A percentile compares a stretch with the other conserved stretches of the same genome.
phyloP scores from a whole-genome alignment of 805 yeast species.

The Pichia exigua region DNA sequence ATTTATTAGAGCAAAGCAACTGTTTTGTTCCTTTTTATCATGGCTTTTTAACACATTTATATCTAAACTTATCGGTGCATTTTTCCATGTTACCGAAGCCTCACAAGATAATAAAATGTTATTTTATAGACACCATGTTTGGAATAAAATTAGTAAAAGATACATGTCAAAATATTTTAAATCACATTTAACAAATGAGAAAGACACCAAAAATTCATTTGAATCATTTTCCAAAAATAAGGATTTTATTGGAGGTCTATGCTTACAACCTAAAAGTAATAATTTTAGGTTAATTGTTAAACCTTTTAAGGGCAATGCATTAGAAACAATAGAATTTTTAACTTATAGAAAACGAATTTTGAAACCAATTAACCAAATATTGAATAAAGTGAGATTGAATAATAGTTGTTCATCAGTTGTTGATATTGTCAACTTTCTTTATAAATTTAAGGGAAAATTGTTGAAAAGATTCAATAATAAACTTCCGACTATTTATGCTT shows the following conservation, averaged over 20 bases:
- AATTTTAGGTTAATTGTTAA: slow-evolving; percentile 56
- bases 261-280: slow-evolving; percentile 52
- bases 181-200: slow-evolving; percentile 27
- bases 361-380: slow-evolving; percentile 35
- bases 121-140: slow-evolving; percentile 51
- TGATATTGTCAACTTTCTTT: slow-evolving; percentile 37
- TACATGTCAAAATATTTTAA: slow-evolving; percentile 38
- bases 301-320: slow-evolving; percentile 36
- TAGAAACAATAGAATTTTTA: slow-evolving; percentile 28
- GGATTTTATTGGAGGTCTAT: slow-evolving; percentile 33
- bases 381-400: slow-evolving; percentile 15
- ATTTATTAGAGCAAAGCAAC: slow-evolving; percentile 27
- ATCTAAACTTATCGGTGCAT: slow-evolving; percentile 38
- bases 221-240: slow-evolving; percentile 17
- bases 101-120: slow-evolving; percentile 32
- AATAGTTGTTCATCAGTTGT: slow-evolving; percentile 28
- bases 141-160: slow-evolving; percentile 39
- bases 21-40: slow-evolving; percentile 35
- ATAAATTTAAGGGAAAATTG: slow-evolving; percentile 29
- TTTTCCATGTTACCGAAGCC: slow-evolving; percentile 62
- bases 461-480: slow-evolving; percentile 7
- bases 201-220: slow-evolving; percentile 11
- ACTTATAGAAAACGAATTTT: slow-evolving; percentile 32
- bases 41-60: slow-evolving; percentile 54
- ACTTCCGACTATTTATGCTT: slow-evolving; percentile 37